Conservation (phyloP, 768 basidiomycete genomes). For the Clavulina sp. region DNA sequence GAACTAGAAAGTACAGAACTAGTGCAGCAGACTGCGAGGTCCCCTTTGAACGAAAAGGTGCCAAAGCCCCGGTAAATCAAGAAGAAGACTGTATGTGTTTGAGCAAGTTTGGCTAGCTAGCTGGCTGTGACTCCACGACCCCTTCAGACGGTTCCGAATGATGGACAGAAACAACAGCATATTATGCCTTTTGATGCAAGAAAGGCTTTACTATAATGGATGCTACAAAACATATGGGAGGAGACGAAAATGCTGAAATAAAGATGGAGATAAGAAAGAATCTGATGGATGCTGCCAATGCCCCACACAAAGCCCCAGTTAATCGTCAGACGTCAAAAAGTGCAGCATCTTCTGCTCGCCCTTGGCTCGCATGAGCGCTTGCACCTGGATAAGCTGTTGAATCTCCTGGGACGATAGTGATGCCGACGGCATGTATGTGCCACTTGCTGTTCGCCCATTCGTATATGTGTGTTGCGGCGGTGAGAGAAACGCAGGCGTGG, state of each 20-base stretch:
- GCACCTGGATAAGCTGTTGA: conserved; percentile 4
- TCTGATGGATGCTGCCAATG: not conserved
- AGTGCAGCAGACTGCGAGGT: not conserved
- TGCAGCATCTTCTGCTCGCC: conserved; percentile 9
- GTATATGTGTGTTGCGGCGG: not conserved
- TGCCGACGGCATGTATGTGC: too few relatives aligned
- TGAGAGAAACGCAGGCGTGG: not conserved
- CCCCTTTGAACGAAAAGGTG: too few relatives aligned
- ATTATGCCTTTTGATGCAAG: too few relatives aligned
- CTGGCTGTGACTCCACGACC: too few relatives aligned
- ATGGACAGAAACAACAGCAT: too few relatives aligned
- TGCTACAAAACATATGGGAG: too few relatives aligned
- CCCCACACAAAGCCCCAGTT: not conserved
- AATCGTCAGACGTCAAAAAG: conserved; percentile 1
- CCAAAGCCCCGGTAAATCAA: too few relatives aligned
- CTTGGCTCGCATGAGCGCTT: conserved; percentile 3
- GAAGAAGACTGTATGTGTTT: too few relatives aligned
- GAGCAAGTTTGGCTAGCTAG: too few relatives aligned
- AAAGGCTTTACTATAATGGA: too few relatives aligned
- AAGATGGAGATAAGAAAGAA: not conserved
- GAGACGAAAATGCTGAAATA: not conserved
- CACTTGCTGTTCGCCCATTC: not conserved
- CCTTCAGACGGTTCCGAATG: too few relatives aligned
- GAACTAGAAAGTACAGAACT: not conserved
- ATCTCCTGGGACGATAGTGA: conserved; percentile 7